phyloP scores from a whole-genome alignment of 768 basidiomycete species.

The Mycena belliarum region DNA sequence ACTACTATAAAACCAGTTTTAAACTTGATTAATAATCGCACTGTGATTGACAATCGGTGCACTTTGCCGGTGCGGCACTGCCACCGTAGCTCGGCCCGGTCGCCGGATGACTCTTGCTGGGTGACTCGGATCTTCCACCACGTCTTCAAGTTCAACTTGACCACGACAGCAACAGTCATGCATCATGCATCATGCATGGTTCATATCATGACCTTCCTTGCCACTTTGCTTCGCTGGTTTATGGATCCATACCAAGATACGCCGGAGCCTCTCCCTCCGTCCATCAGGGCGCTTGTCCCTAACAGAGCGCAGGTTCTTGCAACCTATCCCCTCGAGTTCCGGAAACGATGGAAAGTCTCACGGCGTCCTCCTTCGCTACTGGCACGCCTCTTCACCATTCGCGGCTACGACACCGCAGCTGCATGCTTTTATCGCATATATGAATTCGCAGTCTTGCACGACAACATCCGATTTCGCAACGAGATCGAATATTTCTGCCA shows the following conservation, averaged over 20 bases:
- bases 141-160: no score
- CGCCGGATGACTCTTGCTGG: no score
- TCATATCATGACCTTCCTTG: not conserved
- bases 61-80: no score
- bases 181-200: no score
- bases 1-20: no score
- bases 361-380: not conserved
- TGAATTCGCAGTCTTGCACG: constrained; percentile 29
- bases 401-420: constrained; percentile 17
- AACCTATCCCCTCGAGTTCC: not conserved
- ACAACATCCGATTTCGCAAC: constrained; percentile 30
- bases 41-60: no score
- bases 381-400: constrained; percentile 8
- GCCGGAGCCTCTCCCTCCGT: not conserved
- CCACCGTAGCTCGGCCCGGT: no score
- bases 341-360: not conserved
- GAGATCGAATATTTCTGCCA: constrained; percentile 36
- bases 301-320: not conserved
- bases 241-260: not conserved
- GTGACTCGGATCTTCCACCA: no score
- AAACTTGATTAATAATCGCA: no score
- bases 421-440: constrained; percentile 38
- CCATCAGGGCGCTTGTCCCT: not conserved
- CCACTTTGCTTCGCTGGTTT: not conserved
- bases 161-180: no score